These are phyloP conservation scores for Brassica rapa DNA, from an alignment of 345 rosid species.

Conservation along the genomic window DNA sequence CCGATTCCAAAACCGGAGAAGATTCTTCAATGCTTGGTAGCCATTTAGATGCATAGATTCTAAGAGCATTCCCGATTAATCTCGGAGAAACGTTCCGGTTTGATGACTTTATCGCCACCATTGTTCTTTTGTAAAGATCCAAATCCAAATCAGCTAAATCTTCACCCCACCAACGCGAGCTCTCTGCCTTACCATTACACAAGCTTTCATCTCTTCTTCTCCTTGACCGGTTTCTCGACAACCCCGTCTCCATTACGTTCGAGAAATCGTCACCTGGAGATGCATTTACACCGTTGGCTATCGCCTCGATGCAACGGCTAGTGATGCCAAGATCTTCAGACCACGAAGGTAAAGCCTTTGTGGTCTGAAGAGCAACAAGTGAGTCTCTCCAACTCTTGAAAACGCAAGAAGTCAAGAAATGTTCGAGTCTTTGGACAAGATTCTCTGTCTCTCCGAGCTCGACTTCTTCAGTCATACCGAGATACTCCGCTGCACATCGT, in stretches of 20 bases:
- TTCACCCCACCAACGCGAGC: slow-evolving; percentile 87
- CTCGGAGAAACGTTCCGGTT: slow-evolving; percentile 60
- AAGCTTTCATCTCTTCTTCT: slow-evolving; percentile 68
- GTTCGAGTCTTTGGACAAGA: slow-evolving; percentile 73
- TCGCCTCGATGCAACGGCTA: slow-evolving; percentile 75
- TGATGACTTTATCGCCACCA: slow-evolving; percentile 69
- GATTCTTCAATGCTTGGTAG: slow-evolving; percentile 50
- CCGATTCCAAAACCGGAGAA: slow-evolving; percentile 59
- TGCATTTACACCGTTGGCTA: slow-evolving; percentile 55
- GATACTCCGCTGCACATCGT: slow-evolving; percentile 83
- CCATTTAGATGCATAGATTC: slow-evolving; percentile 79
- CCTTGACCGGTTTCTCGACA: slow-evolving; percentile 78
- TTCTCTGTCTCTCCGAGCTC: slow-evolving; percentile 69
- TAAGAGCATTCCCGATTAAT: slow-evolving; percentile 75
- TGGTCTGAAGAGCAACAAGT: slow-evolving; percentile 71
- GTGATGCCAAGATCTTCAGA: slow-evolving; percentile 86
- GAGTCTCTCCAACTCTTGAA: slow-evolving; percentile 89
- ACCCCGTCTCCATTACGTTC: slow-evolving; percentile 36
- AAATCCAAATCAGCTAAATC: slow-evolving; percentile 83
- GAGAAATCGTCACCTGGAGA: slow-evolving; percentile 59
- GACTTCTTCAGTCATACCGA: slow-evolving; percentile 90
- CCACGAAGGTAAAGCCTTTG: slow-evolving; percentile 68
- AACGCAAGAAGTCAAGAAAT: slow-evolving; percentile 77
- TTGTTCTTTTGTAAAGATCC: slow-evolving; percentile 77
- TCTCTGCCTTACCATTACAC: slow-evolving; percentile 64